phyloP scores from a whole-genome alignment of 2,329 filamentous ascomycete species.

The Fusarium napiforme region DNA sequence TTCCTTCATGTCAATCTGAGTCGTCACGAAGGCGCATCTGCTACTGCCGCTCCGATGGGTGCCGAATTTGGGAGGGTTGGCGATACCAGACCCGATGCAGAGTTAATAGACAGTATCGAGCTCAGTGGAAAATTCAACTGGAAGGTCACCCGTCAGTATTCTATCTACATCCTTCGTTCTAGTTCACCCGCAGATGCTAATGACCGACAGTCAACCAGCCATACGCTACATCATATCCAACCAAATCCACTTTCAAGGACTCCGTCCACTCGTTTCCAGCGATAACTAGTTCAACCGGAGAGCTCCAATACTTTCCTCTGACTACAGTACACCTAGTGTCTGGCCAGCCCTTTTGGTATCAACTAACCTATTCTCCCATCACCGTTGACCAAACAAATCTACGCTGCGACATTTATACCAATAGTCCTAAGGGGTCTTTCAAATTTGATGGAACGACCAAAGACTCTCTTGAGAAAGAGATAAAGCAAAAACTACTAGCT shows the following conservation, averaged over 20 bases:
- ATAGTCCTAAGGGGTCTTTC: fast-evolving
- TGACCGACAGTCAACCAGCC: background rate
- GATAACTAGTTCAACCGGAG: background rate
- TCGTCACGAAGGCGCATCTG: background rate
- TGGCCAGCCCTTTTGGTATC: background rate
- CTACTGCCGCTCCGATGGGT: fast-evolving
- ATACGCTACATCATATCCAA: no score
- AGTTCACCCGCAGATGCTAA: background rate
- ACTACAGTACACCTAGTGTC: background rate
- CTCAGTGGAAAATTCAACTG: background rate
- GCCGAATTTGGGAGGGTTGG: fast-evolving
- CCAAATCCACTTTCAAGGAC: fast-evolving
- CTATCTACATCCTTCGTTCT: fast-evolving
- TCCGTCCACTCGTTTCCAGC: fast-evolving
- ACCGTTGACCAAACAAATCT: background rate
- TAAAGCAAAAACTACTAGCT: background rate
- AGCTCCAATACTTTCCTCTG: background rate
- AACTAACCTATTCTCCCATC: background rate
- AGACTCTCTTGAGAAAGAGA: no score
- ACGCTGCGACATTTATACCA: background rate
- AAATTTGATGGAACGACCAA: background rate
- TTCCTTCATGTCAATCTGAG: background rate
- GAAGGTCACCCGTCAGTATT: background rate
- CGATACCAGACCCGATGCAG: fast-evolving
- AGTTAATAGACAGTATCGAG: background rate